phyloP scores from a whole-genome alignment of 768 basidiomycete genomes.

The Polyporus arcularius region DNA sequence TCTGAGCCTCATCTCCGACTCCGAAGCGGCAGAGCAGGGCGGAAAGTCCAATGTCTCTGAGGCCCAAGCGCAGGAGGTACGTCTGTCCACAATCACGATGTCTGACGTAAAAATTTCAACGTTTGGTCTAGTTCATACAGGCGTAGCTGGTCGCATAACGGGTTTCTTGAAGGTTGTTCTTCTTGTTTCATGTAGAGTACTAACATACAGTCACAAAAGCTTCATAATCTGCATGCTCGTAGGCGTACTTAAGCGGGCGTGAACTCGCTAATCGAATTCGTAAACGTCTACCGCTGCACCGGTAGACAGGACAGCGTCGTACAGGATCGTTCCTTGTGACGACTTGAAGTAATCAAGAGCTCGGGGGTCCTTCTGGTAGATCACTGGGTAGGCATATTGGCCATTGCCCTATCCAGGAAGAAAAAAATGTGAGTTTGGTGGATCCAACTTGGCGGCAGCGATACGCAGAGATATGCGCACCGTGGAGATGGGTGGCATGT shows the following conservation, averaged over 20 bases:
- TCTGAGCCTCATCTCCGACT: conserved; percentile 61
- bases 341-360: not conserved
- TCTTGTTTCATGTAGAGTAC: too few species aligned
- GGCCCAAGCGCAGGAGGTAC: conserved; percentile 53
- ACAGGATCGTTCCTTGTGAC: not conserved
- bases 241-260: too few species aligned
- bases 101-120: not conserved
- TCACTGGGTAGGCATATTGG: not conserved
- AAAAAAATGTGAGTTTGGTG: not conserved
- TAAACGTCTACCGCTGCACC: not conserved
- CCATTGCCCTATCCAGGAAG: not conserved
- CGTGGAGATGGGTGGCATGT: not conserved
- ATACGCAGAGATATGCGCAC: not conserved
- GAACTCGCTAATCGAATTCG: too few species aligned
- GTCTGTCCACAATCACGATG: not conserved
- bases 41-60: conserved; percentile 61
- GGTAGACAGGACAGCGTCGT: not conserved
- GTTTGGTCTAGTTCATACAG: conserved; percentile 9
- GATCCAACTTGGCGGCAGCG: too few species aligned
- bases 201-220: too few species aligned
- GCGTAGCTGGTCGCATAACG: not conserved
- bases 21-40: conserved; percentile 62
- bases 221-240: too few species aligned
- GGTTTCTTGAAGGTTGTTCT: too few species aligned
- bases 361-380: not conserved